Percentiles rank a stretch among this genome's conserved stretches.
Conservation (phyloP, 2,329 filamentous ascomycete species). For the Venturia effusa region DNA sequence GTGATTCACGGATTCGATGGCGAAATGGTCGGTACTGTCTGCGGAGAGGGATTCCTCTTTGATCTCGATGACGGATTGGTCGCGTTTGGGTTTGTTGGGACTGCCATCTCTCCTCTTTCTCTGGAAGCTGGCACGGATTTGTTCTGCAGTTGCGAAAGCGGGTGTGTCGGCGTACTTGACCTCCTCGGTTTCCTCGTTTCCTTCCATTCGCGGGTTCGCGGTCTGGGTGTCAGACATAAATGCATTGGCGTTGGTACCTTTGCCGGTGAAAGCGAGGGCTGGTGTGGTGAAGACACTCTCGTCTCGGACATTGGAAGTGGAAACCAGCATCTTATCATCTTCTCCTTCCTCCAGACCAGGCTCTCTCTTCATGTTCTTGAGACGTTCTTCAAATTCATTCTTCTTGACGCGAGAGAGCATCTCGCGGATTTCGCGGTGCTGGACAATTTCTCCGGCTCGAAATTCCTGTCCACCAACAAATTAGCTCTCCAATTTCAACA, state of each 20-base stretch:
- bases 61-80: background rate
- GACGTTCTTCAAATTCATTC: background rate
- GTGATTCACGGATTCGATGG: background rate
- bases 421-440: background rate
- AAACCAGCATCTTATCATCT: background rate
- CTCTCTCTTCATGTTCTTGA: background rate
- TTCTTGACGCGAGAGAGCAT: background rate
- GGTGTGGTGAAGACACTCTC: background rate
- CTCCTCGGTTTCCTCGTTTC: background rate
- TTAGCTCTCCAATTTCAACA: background rate
- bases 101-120: background rate
- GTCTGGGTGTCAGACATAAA: background rate
- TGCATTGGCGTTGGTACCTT: background rate
- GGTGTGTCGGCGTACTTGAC: background rate
- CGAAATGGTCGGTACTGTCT: background rate
- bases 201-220: background rate
- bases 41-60: background rate
- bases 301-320: background rate
- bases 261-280: background rate
- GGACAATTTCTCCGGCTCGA: background rate
- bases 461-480: background rate
- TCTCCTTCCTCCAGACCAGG: background rate
- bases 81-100: background rate
- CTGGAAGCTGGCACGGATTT: background rate
- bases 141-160: background rate